A percentile compares a stretch with the other conserved stretches of the same genome.
Evolutionary conservation across 2,329 filamentous ascomycete genomes (phyloP).

Genomic region (Fusarium domesticum): DNA sequence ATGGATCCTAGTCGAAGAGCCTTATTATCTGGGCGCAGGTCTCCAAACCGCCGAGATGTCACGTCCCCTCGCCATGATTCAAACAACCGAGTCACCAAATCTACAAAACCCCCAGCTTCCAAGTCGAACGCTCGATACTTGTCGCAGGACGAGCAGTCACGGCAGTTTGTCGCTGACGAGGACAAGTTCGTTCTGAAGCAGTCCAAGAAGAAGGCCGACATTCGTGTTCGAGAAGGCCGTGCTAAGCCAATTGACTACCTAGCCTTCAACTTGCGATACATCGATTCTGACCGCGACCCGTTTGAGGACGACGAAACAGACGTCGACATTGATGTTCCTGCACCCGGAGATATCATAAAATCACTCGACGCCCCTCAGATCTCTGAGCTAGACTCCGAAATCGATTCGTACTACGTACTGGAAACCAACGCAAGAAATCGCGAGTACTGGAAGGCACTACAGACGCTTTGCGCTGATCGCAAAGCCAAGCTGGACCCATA

Average conservation of each 20-base stretch:
- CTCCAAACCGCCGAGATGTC: constrained; percentile 46
- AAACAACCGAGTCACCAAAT: constrained; percentile 56
- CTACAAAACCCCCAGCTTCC: constrained; percentile 28
- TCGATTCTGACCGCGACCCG: constrained; percentile 79
- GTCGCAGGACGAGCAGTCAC: constrained; percentile 73
- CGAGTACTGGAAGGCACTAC: constrained; percentile 91
- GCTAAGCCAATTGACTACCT: constrained; percentile 93
- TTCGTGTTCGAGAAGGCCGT: constrained; percentile 85
- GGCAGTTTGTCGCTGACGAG: constrained; percentile 87
- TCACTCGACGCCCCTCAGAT: constrained; percentile 65
- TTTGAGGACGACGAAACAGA: constrained; percentile 84
- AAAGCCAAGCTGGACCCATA: constrained; percentile 62
- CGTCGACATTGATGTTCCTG: constrained; percentile 68
- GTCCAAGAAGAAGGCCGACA: constrained; percentile 95
- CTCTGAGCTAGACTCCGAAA: constrained; percentile 75
- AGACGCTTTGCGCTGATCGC: constrained; percentile 76
- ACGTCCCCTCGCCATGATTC: constrained; percentile 55
- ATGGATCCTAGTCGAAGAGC: constrained; percentile 55
- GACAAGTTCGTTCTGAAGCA: constrained; percentile 95
- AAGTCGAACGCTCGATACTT: constrained; percentile 46
- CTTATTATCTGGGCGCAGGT: constrained; percentile 50
- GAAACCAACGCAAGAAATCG: constrained; percentile 75
- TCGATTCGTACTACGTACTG: constrained; percentile 73
- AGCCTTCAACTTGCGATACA: constrained; percentile 82
- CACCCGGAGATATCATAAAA: constrained; percentile 79